A percentile compares a stretch with the other conserved stretches of the same genome.
These are phyloP conservation scores for Turnera subulata DNA, from an alignment of 345 rosid genomes.

Conservation along the genomic window DNA sequence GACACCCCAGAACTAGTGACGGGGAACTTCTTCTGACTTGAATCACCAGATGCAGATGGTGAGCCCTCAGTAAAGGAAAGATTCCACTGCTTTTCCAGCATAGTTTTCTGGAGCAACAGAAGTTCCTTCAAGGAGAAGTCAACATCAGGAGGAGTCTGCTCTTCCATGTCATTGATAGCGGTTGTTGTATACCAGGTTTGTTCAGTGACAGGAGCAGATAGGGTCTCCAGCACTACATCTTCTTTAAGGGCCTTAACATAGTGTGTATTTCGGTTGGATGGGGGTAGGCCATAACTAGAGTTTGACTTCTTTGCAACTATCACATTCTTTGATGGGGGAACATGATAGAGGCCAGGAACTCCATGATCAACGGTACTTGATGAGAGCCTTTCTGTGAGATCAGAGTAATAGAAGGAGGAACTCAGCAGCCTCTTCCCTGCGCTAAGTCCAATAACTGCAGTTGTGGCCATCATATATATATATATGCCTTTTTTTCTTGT, in stretches of 20 bases:
- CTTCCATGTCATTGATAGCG: constrained; percentile 31
- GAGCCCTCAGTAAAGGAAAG: constrained; percentile 70
- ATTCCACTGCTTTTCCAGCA: constrained; percentile 92
- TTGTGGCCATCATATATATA: constrained; percentile 72
- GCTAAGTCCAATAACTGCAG: constrained; percentile 79
- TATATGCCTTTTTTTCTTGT: too few species aligned
- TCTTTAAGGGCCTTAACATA: constrained; percentile 64
- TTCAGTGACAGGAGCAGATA: constrained; percentile 33
- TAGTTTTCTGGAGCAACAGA: constrained; percentile 77
- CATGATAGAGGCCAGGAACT: constrained; percentile 26
- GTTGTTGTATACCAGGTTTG: constrained; percentile 37
- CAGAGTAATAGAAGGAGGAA: constrained; percentile 60
- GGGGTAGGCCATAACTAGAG: constrained; percentile 44
- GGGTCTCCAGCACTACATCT: constrained; percentile 39
- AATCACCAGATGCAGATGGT: constrained; percentile 25
- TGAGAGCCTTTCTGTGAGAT: constrained; percentile 47
- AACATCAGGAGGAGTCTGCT: constrained; percentile 42
- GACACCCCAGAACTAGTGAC: constrained; percentile 72
- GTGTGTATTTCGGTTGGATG: constrained; percentile 37
- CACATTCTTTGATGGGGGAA: constrained; percentile 37
- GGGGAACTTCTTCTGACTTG: constrained; percentile 40
- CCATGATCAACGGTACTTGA: constrained; percentile 44
- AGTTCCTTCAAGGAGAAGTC: constrained; percentile 69
- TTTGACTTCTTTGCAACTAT: constrained; percentile 52
- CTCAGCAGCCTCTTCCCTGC: constrained; percentile 72